phyloP scores from a whole-genome alignment of 2,329 filamentous ascomycete genomes.

The Mycocentrospora acerina region DNA sequence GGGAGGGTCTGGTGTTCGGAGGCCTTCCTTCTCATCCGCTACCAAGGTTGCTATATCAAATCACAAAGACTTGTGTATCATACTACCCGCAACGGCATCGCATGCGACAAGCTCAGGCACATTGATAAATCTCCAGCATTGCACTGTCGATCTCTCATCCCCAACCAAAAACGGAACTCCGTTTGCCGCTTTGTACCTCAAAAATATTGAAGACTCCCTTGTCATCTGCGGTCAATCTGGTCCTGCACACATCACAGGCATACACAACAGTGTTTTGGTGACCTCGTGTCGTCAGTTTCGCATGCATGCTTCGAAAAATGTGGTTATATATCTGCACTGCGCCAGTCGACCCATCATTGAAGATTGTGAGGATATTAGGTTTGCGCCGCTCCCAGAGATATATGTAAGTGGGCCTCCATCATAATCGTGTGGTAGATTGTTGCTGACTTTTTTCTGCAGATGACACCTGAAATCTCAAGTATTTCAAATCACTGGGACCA shows the following conservation, averaged over 20 bases:
- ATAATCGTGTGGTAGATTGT: no score
- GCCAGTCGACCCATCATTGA: constrained; percentile 90
- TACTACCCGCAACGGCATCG: constrained; percentile 70
- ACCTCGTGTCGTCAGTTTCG: constrained; percentile 77
- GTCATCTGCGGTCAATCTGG: constrained; percentile 77
- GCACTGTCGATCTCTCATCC: constrained; percentile 78
- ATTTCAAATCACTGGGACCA: constrained; percentile 75
- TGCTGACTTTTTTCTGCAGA: constrained; percentile 18
- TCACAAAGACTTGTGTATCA: constrained; percentile 71
- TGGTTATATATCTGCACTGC: constrained; percentile 82
- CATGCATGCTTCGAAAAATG: constrained; percentile 82
- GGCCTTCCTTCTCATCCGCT: constrained; percentile 59
- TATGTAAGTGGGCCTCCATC: constrained; percentile 71
- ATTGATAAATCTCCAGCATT: constrained; percentile 67
- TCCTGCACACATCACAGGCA: constrained; percentile 76
- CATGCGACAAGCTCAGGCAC: constrained; percentile 73
- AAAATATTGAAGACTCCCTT: constrained; percentile 68
- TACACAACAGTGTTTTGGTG: constrained; percentile 74
- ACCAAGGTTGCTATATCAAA: constrained; percentile 65
- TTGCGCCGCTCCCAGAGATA: constrained; percentile 69
- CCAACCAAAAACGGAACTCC: constrained; percentile 51
- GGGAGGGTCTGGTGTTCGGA: constrained; percentile 32
- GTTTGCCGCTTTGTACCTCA: constrained; percentile 71
- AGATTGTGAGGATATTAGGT: constrained; percentile 75
- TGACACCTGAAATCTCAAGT: constrained; percentile 17